A percentile compares a stretch with the other conserved stretches of the same genome.
Conservation (phyloP, 306 rosid genomes). For the Gastrolobium villosum region DNA sequence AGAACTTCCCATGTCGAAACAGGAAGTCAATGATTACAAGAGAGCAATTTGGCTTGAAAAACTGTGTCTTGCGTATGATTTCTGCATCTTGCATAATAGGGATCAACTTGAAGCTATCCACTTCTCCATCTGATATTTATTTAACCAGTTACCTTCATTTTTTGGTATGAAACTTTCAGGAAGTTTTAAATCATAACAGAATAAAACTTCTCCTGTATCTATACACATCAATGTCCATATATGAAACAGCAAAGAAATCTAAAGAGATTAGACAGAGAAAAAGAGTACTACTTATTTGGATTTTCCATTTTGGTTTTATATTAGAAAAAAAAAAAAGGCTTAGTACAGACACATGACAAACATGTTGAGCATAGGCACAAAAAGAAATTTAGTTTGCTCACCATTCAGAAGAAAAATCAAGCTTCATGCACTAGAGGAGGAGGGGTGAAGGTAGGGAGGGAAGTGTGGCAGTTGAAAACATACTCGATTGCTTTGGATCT, state of each 20-base stretch:
- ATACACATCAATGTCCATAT: constrained; percentile 79
- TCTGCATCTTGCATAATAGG: constrained; percentile 74
- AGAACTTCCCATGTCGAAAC: constrained; percentile 80
- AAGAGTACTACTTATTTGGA: neutral
- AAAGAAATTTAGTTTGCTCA: constrained; percentile 4
- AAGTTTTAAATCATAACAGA: constrained; percentile 92
- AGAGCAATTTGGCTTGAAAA: constrained; percentile 83
- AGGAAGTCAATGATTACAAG: constrained; percentile 80
- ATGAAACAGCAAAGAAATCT: constrained; percentile 69
- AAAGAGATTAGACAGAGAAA: constrained; percentile 41
- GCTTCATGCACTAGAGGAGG: constrained; percentile 1
- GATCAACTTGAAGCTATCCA: constrained; percentile 85
- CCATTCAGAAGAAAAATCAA: constrained; percentile 12
- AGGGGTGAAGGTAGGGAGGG: neutral
- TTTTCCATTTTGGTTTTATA: constrained; percentile 7
- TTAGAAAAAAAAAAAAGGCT: neutral
- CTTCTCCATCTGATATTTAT: constrained; percentile 82
- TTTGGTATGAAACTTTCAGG: constrained; percentile 77
- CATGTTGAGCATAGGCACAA: constrained; percentile 1
- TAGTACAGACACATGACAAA: constrained; percentile 4
- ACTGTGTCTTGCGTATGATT: constrained; percentile 65
- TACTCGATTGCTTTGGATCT: constrained; percentile 73
- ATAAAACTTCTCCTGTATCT: constrained; percentile 77
- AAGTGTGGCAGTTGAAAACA: constrained; percentile 38
- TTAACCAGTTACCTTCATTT: constrained; percentile 73